Base-by-base conservation (phyloP, 352 stramenopile species). In the Phytophthora europaea region DNA sequence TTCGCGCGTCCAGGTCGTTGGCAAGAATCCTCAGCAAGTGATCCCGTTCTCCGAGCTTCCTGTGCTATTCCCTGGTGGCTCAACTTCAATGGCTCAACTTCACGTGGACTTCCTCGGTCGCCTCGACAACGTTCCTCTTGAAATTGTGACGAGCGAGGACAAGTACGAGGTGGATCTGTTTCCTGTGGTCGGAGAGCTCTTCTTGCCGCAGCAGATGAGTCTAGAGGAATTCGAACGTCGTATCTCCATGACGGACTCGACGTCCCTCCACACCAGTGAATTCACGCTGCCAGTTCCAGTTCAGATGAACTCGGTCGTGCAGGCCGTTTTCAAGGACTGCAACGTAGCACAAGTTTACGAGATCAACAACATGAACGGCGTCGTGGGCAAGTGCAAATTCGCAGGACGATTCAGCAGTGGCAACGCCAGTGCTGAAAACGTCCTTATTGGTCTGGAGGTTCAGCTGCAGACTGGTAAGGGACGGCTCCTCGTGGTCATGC, bases 11-110 rank as follows among this genome's bases (percentile, higher is more conserved):
- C 75, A 89, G 72, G 67, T 87, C 4, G 52, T 82, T 34, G 73
- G 70, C 2, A 86, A 77, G 57, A 79, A 74, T 18, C 54, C 71
- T 34, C 65, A 84, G 51, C 75, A 87, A 34, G 81, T 98, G 26
- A 75, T 95, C 45, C 80, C 89, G 18, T 98, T 95, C 70, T 80
- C 87, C 3, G 88, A 97, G 67, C 83, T 97, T 20, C 84, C 92
- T 10, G 83, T 97, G 10, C 66, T 98, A 26, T 94, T 95, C 57
- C 87, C 92, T 48, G 90, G 91, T 10, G 90, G 80, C 12, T 87
- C 81, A 7, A 81, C 83, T 16, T 89, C 82, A 2, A 94, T 94
- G 82, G 90, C 85, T 0, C 84, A 94, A 62, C 62, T 98, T 57
- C 87, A 96, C 50, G 86, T 97, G 36, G 84, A 98, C 70, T 97